A percentile compares a stretch with the other conserved stretches of the same genome.
Conservation (phyloP, 768 basidiomycete species). For the Boletus rubropictus region DNA sequence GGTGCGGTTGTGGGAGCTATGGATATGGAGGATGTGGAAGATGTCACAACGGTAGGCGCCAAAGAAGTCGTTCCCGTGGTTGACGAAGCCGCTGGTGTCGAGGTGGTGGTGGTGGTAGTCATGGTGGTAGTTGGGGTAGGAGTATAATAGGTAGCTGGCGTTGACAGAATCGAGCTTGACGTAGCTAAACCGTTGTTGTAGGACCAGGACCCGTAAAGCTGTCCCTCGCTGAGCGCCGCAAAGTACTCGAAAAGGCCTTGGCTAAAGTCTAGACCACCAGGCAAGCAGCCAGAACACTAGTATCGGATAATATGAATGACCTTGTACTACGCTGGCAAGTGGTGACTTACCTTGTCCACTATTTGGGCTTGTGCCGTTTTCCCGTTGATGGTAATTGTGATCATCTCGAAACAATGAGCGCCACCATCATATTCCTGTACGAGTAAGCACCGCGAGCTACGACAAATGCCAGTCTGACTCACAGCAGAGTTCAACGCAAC, state of each 20-base stretch:
- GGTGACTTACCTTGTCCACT: constrained; percentile 36
- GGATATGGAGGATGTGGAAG: constrained; percentile 5
- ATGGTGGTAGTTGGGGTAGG: constrained; percentile 15
- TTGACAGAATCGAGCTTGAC: constrained; percentile 18
- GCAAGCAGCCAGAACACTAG: constrained; percentile 38
- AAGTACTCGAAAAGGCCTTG: constrained; percentile 41
- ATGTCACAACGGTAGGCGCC: constrained; percentile 2
- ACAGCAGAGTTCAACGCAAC: constrained; percentile 41
- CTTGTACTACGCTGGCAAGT: background rate
- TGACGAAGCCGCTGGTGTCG: constrained; percentile 5
- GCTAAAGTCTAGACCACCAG: constrained; percentile 43
- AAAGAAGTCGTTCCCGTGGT: constrained; percentile 10
- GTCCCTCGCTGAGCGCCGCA: constrained; percentile 30
- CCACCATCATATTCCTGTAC: constrained; percentile 38
- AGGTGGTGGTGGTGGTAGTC: constrained; percentile 5
- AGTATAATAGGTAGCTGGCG: constrained; percentile 18
- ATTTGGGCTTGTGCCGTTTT: constrained; percentile 39
- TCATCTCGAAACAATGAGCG: constrained; percentile 38
- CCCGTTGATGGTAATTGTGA: constrained; percentile 38
- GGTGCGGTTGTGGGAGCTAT: constrained; percentile 15
- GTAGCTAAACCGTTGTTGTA: constrained; percentile 25
- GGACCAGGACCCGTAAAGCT: constrained; percentile 38
- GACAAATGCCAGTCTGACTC: constrained; percentile 7
- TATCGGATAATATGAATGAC: background rate
- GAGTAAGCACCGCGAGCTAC: background rate